Base-by-base conservation (phyloP, 2,329 filamentous ascomycete species). In the Rhynchosporium agropyri region DNA sequence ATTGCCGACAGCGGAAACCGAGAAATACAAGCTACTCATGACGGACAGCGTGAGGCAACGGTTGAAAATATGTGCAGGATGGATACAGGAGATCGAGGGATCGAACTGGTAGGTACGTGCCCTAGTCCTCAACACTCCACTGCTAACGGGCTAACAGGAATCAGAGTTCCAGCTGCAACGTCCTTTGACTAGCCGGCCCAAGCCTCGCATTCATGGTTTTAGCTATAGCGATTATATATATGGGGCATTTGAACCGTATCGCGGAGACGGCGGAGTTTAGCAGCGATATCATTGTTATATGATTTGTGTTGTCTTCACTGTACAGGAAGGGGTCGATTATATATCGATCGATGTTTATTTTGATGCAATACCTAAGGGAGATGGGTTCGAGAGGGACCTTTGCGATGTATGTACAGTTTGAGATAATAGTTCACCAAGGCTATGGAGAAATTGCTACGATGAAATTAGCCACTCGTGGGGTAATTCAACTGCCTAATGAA, bases 51-150 rank as follows among this genome's bases (percentile, higher is more conserved):
- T 96, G 4, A 82, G 93, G 64, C 87, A 92, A 71, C 81, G 93
- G 62, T 76, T 97, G 61, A 96, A 96, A 78, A 89, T 96, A 56
- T 91, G 90, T 65, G 90, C 89, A 57, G 78, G 78, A 46, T 97
- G 92, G 92, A 89, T 94, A 65, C 78, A 84, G 62, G 84, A 89
- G 72, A 67, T 71, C 9, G 71, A 74, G 57, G 58, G 53, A 33
- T 67, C 67, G 61, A 62, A 49, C 63, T 62, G 64, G 71, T 73
- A 69, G 60, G 67, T 62, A 51, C 33, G n/a, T 49, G 12, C 36
- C 29, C 20, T 46, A 26, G 43, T 8, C 46, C 38, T 42, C 28
- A 8, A 10, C 7, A 29, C 8, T 10, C 36, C 20, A 13, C 33
- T 9, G 26, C 59, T 57, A 42, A 60, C 20, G 28, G n/a, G 10